Evolutionary conservation across 768 basidiomycete species (phyloP), one percentile per base, ranked within the genome.

Genomic region (Leccinum boreale): DNA sequence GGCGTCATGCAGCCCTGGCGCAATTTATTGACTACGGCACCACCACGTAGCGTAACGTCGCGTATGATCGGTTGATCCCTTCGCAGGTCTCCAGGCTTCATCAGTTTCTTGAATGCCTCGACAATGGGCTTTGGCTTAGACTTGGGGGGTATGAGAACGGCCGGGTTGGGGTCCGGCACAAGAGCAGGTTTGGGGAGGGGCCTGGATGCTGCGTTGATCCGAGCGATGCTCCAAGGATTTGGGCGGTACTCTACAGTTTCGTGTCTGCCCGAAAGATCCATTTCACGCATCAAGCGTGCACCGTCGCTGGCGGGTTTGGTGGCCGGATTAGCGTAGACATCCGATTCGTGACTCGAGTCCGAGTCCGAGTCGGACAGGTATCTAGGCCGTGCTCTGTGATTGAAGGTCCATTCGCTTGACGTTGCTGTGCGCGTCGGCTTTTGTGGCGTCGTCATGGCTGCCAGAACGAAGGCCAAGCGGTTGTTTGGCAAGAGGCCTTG

Each of bases 171-270:
- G 11, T 26, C 44, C 7, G 21, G 21, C 29, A 42, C 42, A 28
- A 7, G 24, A 15, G 17, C 39, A 23, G 48, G 54, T 45, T 61
- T 17, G 61, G 55, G 5, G 31, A 7, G 36, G 57, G n/a, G 9
- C 12, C 89, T 81, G 33, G 78, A 76, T 0, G 82, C 81, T 45
- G 90, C 90, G 61, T 92, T 92, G 29, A 89, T 84, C 64, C 85
- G 87, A 4, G 90, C 90, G 56, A 92, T 90, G 55, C 81, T 83
- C 80, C 89, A 92, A 0, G 90, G 90, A 65, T 90, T 92, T 0
- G 88, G 82, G 51, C 83, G 87, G 74, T 85, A 90, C 6, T 74
- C 67, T 1, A 85, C 89, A 31, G 77, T 69, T 53, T 91, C 90
- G 53, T 81, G 73, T 49, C 90, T 77, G 2, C 74, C 65, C 0